Evolutionary conservation across 1,284 basidiomycete species (phyloP), one percentile per base, ranked within the genome.

Genomic region (Grifola frondosa): DNA sequence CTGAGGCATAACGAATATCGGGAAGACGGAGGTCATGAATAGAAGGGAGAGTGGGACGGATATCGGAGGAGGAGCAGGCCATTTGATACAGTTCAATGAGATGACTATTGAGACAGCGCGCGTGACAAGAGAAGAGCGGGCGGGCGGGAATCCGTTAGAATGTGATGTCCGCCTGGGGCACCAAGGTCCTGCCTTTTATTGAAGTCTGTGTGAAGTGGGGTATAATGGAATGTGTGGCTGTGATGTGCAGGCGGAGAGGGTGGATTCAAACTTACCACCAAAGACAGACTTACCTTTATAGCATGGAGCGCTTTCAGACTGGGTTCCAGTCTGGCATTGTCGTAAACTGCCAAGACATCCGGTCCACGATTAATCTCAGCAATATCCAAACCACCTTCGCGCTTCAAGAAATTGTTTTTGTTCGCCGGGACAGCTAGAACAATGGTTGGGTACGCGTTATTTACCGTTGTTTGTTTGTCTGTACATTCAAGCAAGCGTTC

Each of bases 11-110:
- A 58, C 50, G 40, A 54, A 48, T 54, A 41, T 61, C 54, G 30
- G 69, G 73, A 42, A 80, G 68, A 44, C 73, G 62, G 34, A 83
- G 73, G 12, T 75, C 64, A 42, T 71, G 74, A 19, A 84, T 66
- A 13, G 81, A 66, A n/a, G 81, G 81, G 12, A 83, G 74, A 2
- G 73, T 76, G 23, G 78, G 77, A 28, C 77, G 76, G 49, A 61
- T 57, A 45, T 63, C 54, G 46, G 42, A 23, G 35, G 58, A 57
- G 34, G 53, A 52, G 43, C 57, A 47, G 51, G 52, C 74, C 56
- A 55, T 58, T 16, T 48, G 50, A 46, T 46, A 41, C 48, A 48
- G 30, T 36, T 33, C 26, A 33, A 35, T 29, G 43, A 30, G 47
- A 32, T 28, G 31, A 30, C 24, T 30, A 74, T 75, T 52, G 39